Conservation (phyloP, 208 protist genomes). For the Angomonas ambiguus region DNA sequence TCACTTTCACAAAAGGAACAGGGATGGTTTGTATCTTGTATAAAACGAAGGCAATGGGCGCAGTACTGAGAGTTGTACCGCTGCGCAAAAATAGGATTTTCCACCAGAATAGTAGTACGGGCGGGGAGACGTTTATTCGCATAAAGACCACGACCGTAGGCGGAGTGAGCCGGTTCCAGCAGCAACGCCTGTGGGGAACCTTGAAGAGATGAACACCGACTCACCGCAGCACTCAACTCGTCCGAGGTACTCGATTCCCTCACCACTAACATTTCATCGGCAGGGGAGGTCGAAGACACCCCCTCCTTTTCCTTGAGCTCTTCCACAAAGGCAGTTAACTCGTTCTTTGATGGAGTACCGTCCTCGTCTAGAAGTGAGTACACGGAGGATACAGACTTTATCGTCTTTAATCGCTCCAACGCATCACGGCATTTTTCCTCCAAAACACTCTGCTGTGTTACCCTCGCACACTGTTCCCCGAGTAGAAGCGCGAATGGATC, state of each 20-base stretch:
- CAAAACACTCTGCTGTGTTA: conserved; percentile 49
- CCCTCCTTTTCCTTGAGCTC: neutral
- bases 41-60: conserved; percentile 63
- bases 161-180: conserved; percentile 43
- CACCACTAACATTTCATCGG: conserved; percentile 29
- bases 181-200: conserved; percentile 39
- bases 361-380: conserved; percentile 14
- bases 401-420: conserved; percentile 31
- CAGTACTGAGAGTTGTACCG: conserved; percentile 42
- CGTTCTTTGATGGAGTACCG: neutral
- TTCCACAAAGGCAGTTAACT: neutral
- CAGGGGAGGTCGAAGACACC: neutral
- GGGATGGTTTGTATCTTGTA: conserved; percentile 16
- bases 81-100: conserved; percentile 59
- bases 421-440: conserved; percentile 50
- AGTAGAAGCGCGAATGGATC: conserved; percentile 56
- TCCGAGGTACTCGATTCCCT: conserved; percentile 20
- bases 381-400: neutral
- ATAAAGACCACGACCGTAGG: conserved; percentile 71
- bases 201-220: conserved; percentile 15
- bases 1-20: conserved; percentile 56
- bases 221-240: conserved; percentile 22
- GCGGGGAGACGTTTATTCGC: conserved; percentile 36
- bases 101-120: conserved; percentile 42
- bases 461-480: conserved; percentile 43